Evolutionary conservation across 1,284 basidiomycete genomes (phyloP).

Genomic region (Mixia osmundae): DNA sequence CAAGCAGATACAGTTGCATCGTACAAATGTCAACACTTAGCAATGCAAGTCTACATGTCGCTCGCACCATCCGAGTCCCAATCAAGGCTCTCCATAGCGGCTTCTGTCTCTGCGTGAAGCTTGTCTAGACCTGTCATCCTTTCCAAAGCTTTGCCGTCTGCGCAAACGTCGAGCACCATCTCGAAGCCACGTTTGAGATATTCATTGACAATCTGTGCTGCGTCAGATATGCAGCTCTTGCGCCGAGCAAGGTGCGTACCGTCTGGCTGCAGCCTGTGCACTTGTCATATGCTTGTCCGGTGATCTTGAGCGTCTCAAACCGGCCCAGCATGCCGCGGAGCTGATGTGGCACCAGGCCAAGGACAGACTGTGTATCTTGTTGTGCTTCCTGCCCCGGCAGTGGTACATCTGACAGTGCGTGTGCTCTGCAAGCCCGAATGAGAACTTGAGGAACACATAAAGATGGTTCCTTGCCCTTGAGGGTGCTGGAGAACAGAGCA

Average conservation of each 20-base stretch:
- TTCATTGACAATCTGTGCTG: constrained; percentile 39
- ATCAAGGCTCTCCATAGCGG: constrained; percentile 41
- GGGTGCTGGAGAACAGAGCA: constrained; percentile 77
- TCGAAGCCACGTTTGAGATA: constrained; percentile 52
- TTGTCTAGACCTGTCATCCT: constrained; percentile 61
- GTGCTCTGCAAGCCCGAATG: constrained; percentile 27
- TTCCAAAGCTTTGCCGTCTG: constrained; percentile 60
- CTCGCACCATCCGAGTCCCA: constrained; percentile 41
- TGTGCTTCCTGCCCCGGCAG: neutral
- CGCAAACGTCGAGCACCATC: constrained; percentile 61
- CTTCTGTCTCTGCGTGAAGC: constrained; percentile 47
- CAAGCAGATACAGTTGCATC: constrained; percentile 8
- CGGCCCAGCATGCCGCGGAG: constrained; percentile 68
- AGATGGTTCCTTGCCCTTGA: constrained; percentile 34
- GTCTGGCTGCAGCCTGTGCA: constrained; percentile 77
- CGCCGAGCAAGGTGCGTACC: constrained; percentile 25
- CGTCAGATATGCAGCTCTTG: neutral
- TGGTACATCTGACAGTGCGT: constrained; percentile 24
- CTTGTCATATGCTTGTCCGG: constrained; percentile 58
- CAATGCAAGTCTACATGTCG: neutral
- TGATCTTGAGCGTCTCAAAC: constrained; percentile 60
- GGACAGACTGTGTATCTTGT: constrained; percentile 29
- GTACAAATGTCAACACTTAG: neutral
- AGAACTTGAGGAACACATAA: neutral
- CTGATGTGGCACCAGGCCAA: constrained; percentile 82